Percentiles rank a stretch among this genome's conserved stretches.
phyloP scores from a whole-genome alignment of 2,329 filamentous ascomycete species.

The Beauveria brongniartii region DNA sequence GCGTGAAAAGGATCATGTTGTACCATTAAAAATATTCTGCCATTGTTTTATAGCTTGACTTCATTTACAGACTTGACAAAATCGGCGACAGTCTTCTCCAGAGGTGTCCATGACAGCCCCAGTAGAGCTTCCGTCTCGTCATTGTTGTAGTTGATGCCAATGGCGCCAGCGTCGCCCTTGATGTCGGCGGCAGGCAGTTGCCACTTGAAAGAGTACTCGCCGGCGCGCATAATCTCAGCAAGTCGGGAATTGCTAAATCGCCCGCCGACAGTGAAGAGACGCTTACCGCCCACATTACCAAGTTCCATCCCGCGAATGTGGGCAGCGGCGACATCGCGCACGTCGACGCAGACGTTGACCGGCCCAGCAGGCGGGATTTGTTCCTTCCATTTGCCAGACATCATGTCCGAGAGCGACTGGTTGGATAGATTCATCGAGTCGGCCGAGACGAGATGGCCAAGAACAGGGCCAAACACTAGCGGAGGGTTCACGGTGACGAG shows the following conservation, averaged over 20 bases:
- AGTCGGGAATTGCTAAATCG: constrained; percentile 39
- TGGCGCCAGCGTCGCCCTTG: constrained; percentile 32
- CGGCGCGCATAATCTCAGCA: constrained; percentile 33
- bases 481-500: constrained; percentile 47
- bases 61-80: constrained; percentile 54
- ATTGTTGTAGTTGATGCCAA: constrained; percentile 46
- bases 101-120: constrained; percentile 51
- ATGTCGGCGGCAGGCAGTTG: constrained; percentile 37
- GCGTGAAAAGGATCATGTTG: no score
- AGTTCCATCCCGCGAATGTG: constrained; percentile 45
- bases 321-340: constrained; percentile 45
- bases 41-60: constrained; percentile 13
- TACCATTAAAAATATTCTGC: no score
- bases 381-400: constrained; percentile 42
- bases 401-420: constrained; percentile 38
- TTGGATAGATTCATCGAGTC: constrained; percentile 47
- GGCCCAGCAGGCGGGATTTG: constrained; percentile 32
- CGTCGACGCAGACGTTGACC: constrained; percentile 44
- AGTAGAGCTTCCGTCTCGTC: constrained; percentile 48
- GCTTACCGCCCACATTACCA: constrained; percentile 37
- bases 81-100: constrained; percentile 56
- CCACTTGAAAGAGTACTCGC: constrained; percentile 42
- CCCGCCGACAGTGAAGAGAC: constrained; percentile 42
- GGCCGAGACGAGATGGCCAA: constrained; percentile 37
- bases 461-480: constrained; percentile 45